Conservation (phyloP, 2,329 filamentous ascomycete species). For the Colletotrichum musicola region DNA sequence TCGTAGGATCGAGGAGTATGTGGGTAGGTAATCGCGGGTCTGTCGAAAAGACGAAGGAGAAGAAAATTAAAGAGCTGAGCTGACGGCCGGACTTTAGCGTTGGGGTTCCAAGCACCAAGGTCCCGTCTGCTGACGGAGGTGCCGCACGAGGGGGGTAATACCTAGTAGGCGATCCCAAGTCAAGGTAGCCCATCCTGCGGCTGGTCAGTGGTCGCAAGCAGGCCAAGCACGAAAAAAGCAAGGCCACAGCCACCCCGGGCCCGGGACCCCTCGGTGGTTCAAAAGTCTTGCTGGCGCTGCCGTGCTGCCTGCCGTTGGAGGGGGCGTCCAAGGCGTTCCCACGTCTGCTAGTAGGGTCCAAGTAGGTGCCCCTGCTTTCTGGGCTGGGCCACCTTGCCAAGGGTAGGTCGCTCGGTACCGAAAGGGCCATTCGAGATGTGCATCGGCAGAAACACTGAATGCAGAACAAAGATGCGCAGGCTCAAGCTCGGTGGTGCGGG, state of each 20-base stretch:
- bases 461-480: not conserved
- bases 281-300: not conserved
- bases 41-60: not conserved
- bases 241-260: slow-evolving; percentile 30
- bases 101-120: too few relatives aligned
- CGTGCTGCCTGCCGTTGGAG: not conserved
- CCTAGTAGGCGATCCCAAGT: not conserved
- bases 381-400: too few relatives aligned
- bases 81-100: not conserved
- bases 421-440: not conserved
- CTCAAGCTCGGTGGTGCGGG: too few relatives aligned
- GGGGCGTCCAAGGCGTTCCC: not conserved
- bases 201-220: not conserved
- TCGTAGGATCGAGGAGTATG: not conserved
- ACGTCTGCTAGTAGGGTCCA: not conserved
- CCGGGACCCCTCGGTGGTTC: slow-evolving; percentile 20
- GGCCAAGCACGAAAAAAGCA: not conserved
- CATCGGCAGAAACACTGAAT: not conserved
- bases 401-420: too few relatives aligned
- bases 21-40: not conserved
- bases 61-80: not conserved
- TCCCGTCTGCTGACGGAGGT: slow-evolving; percentile 25
- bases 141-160: slow-evolving; percentile 6
- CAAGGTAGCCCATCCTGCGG: not conserved
- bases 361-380: not conserved